Percentiles rank a stretch among this genome's conserved stretches.
Conservation (phyloP, 2,329 filamentous ascomycete genomes). For the Hymenoscyphus albidus region DNA sequence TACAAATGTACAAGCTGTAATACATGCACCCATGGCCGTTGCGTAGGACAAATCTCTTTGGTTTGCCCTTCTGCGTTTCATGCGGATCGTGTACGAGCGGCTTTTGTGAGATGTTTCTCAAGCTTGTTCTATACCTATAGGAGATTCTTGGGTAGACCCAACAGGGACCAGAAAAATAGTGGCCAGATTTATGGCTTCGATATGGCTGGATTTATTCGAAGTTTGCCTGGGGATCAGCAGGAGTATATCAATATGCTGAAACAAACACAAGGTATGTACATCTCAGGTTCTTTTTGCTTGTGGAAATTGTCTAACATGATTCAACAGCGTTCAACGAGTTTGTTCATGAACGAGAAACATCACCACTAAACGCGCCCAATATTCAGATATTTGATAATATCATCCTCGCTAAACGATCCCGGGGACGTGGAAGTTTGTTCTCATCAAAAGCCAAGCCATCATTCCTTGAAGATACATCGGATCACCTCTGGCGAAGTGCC, state of each 20-base stretch:
- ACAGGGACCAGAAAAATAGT: constrained; percentile 56
- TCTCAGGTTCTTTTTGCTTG: not conserved
- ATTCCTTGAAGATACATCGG: constrained; percentile 68
- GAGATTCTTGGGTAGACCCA: constrained; percentile 57
- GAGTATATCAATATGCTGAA: constrained; percentile 61
- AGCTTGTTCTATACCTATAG: constrained; percentile 64
- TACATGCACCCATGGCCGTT: constrained; percentile 54
- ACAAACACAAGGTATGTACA: constrained; percentile 57
- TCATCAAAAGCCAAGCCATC: constrained; percentile 35
- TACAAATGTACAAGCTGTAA: constrained; percentile 69
- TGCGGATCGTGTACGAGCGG: constrained; percentile 56
- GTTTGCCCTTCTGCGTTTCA: constrained; percentile 62
- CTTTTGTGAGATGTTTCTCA: constrained; percentile 63
- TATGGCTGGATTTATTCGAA: constrained; percentile 61
- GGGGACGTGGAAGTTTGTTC: constrained; percentile 58
- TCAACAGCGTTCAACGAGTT: constrained; percentile 70
- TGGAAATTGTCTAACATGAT: constrained; percentile 40
- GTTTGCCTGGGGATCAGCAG: constrained; percentile 61
- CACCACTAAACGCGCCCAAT: constrained; percentile 55
- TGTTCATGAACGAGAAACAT: constrained; percentile 74
- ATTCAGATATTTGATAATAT: constrained; percentile 82
- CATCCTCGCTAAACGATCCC: constrained; percentile 70
- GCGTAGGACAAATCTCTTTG: constrained; percentile 59
- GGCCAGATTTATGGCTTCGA: constrained; percentile 62
- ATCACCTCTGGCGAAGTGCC: constrained; percentile 75